Conservation (phyloP, 2,329 filamentous ascomycete genomes). For the Rhinocladiella similis region DNA sequence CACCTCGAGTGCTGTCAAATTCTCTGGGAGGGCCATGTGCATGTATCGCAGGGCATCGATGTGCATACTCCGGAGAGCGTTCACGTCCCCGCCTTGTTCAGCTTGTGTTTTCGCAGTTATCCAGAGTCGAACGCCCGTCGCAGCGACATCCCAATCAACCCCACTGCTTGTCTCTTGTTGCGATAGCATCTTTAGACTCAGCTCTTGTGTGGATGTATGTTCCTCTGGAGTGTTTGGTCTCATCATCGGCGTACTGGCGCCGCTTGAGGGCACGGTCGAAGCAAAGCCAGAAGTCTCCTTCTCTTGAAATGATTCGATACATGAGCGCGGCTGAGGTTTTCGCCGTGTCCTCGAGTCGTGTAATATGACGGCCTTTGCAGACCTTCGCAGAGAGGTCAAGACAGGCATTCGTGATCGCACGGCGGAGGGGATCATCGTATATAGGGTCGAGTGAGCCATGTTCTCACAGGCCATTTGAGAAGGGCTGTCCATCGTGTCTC, state of each 20-base stretch:
- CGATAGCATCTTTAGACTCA: constrained; percentile 22
- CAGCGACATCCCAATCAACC: constrained; percentile 24
- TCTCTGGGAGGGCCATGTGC: constrained; percentile 22
- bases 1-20: constrained; percentile 21
- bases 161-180: constrained; percentile 13
- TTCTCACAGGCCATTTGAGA: constrained; percentile 1
- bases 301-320: constrained; percentile 14
- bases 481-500: not conserved
- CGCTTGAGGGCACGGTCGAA: constrained; percentile 12
- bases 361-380: constrained; percentile 16
- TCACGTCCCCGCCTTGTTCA: constrained; percentile 17
- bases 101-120: constrained; percentile 23
- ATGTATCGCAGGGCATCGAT: constrained; percentile 25
- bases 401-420: constrained; percentile 25
- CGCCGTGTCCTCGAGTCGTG: constrained; percentile 4
- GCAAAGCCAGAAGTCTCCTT: constrained; percentile 14
- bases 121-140: constrained; percentile 22
- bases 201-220: constrained; percentile 5
- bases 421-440: constrained; percentile 24
- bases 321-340: constrained; percentile 13
- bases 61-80: constrained; percentile 24
- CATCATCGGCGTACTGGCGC: constrained; percentile 16
- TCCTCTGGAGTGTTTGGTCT: constrained; percentile 21
- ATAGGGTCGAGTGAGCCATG: constrained; percentile 12
- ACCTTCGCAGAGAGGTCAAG: constrained; percentile 15